Percentiles rank a stretch among this genome's conserved stretches.
Conservation (phyloP, 1,284 basidiomycete species). For the Porodaedalea pini region DNA sequence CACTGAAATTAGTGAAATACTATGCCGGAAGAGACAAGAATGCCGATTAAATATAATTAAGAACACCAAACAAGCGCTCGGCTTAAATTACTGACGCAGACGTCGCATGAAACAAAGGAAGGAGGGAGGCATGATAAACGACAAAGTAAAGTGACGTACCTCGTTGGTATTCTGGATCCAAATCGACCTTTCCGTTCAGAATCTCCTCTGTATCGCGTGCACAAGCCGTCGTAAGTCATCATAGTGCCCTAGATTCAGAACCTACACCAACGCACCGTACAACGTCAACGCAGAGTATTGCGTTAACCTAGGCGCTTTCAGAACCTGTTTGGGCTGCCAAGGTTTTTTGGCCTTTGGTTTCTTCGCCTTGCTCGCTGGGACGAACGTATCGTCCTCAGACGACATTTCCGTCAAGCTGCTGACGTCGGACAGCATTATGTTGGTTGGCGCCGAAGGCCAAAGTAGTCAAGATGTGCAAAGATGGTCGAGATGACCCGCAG, state of each 20-base stretch:
- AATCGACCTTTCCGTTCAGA: conserved; percentile 51
- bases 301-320: conserved; percentile 59
- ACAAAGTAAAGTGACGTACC: conserved; percentile 36
- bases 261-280: conserved; percentile 45
- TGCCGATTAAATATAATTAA: background rate
- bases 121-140: background rate
- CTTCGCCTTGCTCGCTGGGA: conserved; percentile 25
- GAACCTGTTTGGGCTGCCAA: conserved; percentile 44
- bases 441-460: background rate
- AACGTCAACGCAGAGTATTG: conserved; percentile 66
- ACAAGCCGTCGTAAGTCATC: background rate
- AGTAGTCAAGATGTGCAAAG: no score
- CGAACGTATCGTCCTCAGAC: conserved; percentile 27
- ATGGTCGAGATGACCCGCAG: no score
- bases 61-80: background rate
- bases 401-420: conserved; percentile 18
- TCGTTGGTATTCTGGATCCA: conserved; percentile 74
- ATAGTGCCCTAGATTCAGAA: background rate
- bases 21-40: background rate
- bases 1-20: background rate
- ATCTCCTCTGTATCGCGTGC: conserved; percentile 53
- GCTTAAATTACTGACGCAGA: background rate
- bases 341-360: conserved; percentile 22
- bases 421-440: conserved; percentile 16
- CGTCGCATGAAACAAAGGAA: background rate